Percentiles rank a stretch among this genome's conserved stretches.
phyloP scores from a whole-genome alignment of 257 asterid genomes.

The Thymus quinquecostatus region DNA sequence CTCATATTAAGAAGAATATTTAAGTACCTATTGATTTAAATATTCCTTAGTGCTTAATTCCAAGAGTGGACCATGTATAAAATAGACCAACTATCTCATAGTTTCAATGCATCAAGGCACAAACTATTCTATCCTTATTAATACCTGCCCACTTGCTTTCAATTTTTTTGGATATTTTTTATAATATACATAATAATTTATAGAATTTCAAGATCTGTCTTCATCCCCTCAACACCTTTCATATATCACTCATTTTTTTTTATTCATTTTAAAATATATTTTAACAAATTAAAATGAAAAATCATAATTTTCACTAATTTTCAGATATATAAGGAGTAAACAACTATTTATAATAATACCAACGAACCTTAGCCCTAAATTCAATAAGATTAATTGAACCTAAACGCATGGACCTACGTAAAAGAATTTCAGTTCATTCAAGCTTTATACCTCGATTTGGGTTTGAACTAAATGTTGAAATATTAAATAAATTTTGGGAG shows the following conservation, averaged over 20 bases:
- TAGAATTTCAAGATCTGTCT: slow-evolving; percentile 42
- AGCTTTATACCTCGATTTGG: no score
- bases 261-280: no score
- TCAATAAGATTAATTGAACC: no score
- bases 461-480: no score
- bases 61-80: slow-evolving; percentile 47
- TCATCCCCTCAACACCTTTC: slow-evolving; percentile 31
- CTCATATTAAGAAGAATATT: slow-evolving; percentile 7
- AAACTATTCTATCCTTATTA: slow-evolving; percentile 47
- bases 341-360: no score
- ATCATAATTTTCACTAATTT: no score
- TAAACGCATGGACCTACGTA: no score
- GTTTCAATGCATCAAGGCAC: slow-evolving; percentile 55
- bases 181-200: background rate
- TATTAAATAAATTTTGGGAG: no score
- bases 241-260: slow-evolving; percentile 17
- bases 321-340: no score
- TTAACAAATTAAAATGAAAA: no score
- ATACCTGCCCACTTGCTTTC: slow-evolving; percentile 45
- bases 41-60: slow-evolving; percentile 34
- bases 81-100: slow-evolving; percentile 31
- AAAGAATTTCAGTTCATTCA: no score
- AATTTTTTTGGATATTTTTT: slow-evolving; percentile 20
- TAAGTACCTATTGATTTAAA: slow-evolving; percentile 19
- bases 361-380: no score